Conservation (phyloP, 2,329 filamentous ascomycete species). For the Diplodia seriata region DNA sequence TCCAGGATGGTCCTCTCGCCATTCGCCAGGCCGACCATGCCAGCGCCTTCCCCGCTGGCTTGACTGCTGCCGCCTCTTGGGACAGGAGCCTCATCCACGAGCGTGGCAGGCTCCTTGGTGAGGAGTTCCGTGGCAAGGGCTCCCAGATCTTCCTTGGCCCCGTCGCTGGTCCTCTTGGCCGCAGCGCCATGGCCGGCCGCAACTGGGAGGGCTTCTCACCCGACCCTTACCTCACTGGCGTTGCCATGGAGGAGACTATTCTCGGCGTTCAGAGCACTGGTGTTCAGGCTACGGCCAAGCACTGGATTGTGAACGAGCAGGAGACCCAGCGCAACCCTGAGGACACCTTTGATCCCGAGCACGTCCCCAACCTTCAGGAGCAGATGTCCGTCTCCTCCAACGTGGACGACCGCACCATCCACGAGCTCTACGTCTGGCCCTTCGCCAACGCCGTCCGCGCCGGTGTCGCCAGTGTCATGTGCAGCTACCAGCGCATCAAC, state of each 20-base stretch:
- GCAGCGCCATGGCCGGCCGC: constrained; percentile 52
- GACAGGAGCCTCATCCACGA: constrained; percentile 46
- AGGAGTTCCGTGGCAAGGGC: constrained; percentile 45
- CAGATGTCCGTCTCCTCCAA: constrained; percentile 58
- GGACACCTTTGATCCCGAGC: constrained; percentile 57
- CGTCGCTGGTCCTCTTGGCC: constrained; percentile 54
- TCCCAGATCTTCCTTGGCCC: constrained; percentile 53
- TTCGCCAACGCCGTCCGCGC: constrained; percentile 75
- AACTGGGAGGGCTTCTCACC: constrained; percentile 59
- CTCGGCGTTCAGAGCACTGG: constrained; percentile 54
- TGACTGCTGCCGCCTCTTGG: constrained; percentile 52
- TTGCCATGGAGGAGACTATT: constrained; percentile 53
- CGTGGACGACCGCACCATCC: constrained; percentile 75
- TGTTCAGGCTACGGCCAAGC: constrained; percentile 53
- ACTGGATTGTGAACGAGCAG: constrained; percentile 71
- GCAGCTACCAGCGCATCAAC: constrained; percentile 50
- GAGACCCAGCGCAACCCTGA: constrained; percentile 61
- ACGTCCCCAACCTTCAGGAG: constrained; percentile 41
- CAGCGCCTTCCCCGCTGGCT: constrained; percentile 48
- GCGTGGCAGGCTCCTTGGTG: constrained; percentile 45
- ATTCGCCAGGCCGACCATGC: constrained; percentile 36
- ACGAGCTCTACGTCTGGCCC: constrained; percentile 80
- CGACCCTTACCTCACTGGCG: constrained; percentile 58
- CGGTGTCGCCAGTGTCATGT: constrained; percentile 64
- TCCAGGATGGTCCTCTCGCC: constrained; percentile 51